These are phyloP conservation scores for Solanum tarijense DNA, from an alignment of 257 asterid species.

Conservation along the genomic window DNA sequence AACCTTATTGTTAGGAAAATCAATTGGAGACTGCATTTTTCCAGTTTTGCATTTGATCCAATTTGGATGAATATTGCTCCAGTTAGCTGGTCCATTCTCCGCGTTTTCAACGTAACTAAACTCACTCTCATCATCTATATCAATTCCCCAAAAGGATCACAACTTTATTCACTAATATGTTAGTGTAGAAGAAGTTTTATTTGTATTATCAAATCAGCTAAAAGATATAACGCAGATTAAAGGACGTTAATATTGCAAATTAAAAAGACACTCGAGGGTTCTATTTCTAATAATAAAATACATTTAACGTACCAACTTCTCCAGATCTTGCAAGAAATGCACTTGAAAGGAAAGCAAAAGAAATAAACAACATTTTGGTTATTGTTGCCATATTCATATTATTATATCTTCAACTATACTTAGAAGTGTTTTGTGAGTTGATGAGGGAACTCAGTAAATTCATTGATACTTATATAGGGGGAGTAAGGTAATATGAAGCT, in stretches of 20 bases:
- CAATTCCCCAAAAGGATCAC: not conserved
- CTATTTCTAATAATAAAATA: not conserved
- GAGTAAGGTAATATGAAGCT: not conserved
- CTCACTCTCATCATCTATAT: constrained; percentile 47
- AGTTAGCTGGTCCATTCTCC: constrained; percentile 40
- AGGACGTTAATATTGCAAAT: not conserved
- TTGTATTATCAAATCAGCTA: not conserved
- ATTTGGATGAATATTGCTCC: constrained; percentile 58
- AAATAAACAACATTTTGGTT: not conserved
- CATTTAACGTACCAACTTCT: constrained; percentile 31
- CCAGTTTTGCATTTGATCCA: constrained; percentile 54
- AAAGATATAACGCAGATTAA: not conserved
- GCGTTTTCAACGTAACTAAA: constrained; percentile 44
- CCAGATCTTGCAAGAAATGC: constrained; percentile 22
- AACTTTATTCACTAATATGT: not conserved
- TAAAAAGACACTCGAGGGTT: not conserved
- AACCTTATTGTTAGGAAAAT: constrained; percentile 39
- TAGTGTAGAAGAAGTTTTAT: fast-evolving
- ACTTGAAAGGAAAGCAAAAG: not conserved
- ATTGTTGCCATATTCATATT: not conserved
- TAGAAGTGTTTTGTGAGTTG: not conserved
- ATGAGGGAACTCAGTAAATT: not conserved
- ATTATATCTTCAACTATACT: not conserved
- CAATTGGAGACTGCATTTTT: constrained; percentile 64
- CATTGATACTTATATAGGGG: not conserved